Conservation (phyloP, 352 stramenopile species). For the Phytopythium cucurbitacearum region DNA sequence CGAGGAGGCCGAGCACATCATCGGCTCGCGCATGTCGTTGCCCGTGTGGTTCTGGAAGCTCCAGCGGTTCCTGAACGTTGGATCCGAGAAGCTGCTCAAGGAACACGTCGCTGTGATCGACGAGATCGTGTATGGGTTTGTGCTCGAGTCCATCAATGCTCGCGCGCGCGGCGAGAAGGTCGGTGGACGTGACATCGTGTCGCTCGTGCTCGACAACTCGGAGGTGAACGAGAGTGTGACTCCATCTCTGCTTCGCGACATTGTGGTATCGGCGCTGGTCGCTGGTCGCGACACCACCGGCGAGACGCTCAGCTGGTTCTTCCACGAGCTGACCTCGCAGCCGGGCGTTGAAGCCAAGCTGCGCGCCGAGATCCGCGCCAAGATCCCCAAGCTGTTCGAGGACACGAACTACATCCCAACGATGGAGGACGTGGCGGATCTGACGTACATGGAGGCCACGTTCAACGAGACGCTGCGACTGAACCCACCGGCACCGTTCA, state of each 20-base stretch:
- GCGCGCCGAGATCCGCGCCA: slow-evolving; percentile 9
- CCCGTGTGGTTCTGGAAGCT: slow-evolving; percentile 33
- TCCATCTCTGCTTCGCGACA: slow-evolving; percentile 22
- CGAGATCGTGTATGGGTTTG: slow-evolving; percentile 16
- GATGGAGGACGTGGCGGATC: neutral
- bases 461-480: slow-evolving; percentile 7
- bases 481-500: slow-evolving; percentile 20
- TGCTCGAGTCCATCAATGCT: neutral
- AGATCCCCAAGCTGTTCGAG: neutral
- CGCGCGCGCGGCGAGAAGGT: slow-evolving; percentile 1
- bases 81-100: slow-evolving; percentile 17
- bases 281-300: slow-evolving; percentile 41
- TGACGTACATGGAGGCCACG: slow-evolving; percentile 4
- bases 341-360: slow-evolving; percentile 19
- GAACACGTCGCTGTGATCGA: slow-evolving; percentile 26
- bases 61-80: slow-evolving; percentile 28
- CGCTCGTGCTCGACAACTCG: slow-evolving; percentile 21
- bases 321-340: slow-evolving; percentile 29
- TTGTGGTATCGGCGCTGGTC: slow-evolving; percentile 46
- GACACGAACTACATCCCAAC: neutral
- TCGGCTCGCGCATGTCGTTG: slow-evolving; percentile 7
- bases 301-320: slow-evolving; percentile 29
- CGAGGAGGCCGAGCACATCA: slow-evolving; percentile 20
- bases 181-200: slow-evolving; percentile 19
- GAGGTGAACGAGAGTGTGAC: slow-evolving; percentile 12